Evolutionary conservation across 148 eudicot genomes (phyloP), one percentile per base, ranked within the genome.

Genomic region (Amaranthus palmeri): DNA sequence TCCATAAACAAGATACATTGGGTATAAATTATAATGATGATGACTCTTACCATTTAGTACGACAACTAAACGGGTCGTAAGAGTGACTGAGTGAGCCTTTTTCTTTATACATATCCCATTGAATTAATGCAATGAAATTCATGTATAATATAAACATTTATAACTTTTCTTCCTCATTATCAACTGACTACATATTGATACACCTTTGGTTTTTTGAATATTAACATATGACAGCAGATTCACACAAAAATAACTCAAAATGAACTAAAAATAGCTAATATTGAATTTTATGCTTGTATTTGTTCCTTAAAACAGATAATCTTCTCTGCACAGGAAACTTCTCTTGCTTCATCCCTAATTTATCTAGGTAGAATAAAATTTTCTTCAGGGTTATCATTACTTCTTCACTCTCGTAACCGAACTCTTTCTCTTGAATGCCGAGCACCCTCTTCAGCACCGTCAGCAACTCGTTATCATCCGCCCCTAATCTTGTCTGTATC

Each of bases 341-440:
- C 59, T 88, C 96, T 46, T 83, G 78, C 68, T 82, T 90, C 76
- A 70, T 73, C 65, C 96, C 93, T 77, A 90, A 42, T 86, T 87
- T 92, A 67, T 87, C 86, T 52, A 88, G 62, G 82, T 74, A 91
- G 76, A 78, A 85, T 40, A 87, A 63, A 18, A 88, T 78, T 70
- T 91, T 91, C 73, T 84, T 81, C 71, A 92, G 81, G 51, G 96
- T 92, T 72, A 77, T 78, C 80, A 83, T 69, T n/a, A 88, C 84
- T 79, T 92, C 90, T 75, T 84, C 85, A 61, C 93, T 90, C 53
- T 87, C 93, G 51, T 60, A 15, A 25, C 98, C 98, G 65, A 88
- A 90, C 66, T 82, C 90, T 78, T 72, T 83, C 83, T 92, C 98
- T 80, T 92, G 96, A 71, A 92, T 90, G 9, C 55, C 69, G 72